Percentiles rank a stretch among this genome's conserved stretches.
These are phyloP conservation scores for Malbranchea zuffiana DNA, from an alignment of 2,329 filamentous ascomycete genomes.

Conservation along the genomic window DNA sequence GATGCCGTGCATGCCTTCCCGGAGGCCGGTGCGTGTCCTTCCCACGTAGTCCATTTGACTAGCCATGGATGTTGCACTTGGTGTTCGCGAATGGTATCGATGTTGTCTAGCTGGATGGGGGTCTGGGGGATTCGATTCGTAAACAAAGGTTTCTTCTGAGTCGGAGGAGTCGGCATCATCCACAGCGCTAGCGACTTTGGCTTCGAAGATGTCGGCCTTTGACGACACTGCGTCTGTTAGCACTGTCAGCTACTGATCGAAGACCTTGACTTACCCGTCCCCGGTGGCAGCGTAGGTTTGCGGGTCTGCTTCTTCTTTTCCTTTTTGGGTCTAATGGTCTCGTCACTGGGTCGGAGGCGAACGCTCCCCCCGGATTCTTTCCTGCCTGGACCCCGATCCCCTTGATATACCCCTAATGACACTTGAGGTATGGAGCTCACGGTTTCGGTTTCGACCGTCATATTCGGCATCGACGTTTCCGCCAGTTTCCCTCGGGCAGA, in stretches of 20 bases:
- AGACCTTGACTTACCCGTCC: slow-evolving; percentile 15
- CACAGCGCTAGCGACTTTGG: slow-evolving; percentile 88
- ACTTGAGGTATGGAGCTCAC: slow-evolving; percentile 84
- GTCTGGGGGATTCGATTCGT: slow-evolving; percentile 84
- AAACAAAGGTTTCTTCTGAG: slow-evolving; percentile 96
- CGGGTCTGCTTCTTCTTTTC: slow-evolving; percentile 72
- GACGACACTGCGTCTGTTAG: slow-evolving; percentile 73
- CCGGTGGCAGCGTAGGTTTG: slow-evolving; percentile 48
- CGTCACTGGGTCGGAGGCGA: slow-evolving; percentile 78
- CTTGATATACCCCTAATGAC: slow-evolving; percentile 52
- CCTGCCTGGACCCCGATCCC: slow-evolving; percentile 49
- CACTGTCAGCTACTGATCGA: not conserved
- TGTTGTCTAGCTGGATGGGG: slow-evolving; percentile 47
- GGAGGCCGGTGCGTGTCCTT: slow-evolving; percentile 53
- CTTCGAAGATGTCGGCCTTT: slow-evolving; percentile 96
- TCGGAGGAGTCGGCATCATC: slow-evolving; percentile 95
- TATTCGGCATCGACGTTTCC: slow-evolving; percentile 71
- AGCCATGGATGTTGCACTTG: slow-evolving; percentile 72
- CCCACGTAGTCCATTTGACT: slow-evolving; percentile 37
- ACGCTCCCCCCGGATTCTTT: slow-evolving; percentile 61
- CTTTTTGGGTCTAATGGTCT: slow-evolving; percentile 90
- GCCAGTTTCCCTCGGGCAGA: slow-evolving; percentile 54
- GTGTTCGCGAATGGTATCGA: slow-evolving; percentile 84
- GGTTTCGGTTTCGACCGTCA: slow-evolving; percentile 97
- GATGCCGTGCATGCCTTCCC: slow-evolving; percentile 51